phyloP scores from a whole-genome alignment of 2,329 filamentous ascomycete genomes.

The Microascus cirrosus region DNA sequence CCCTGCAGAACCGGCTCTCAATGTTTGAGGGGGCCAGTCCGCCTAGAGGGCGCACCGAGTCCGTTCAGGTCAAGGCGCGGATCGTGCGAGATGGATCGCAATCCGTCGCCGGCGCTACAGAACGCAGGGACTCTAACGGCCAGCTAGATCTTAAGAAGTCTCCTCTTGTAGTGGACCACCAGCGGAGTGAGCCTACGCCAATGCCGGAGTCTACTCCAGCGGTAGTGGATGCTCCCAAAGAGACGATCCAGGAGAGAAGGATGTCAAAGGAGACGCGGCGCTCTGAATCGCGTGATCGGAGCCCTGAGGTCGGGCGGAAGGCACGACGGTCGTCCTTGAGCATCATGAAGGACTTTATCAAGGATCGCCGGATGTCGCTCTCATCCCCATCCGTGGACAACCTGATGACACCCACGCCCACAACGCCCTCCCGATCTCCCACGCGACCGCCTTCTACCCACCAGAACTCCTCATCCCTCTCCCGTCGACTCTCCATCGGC shows the following conservation, averaged over 20 bases:
- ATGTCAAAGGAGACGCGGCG: constrained; percentile 27
- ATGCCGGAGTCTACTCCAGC: constrained; percentile 13
- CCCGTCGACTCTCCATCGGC: constrained; percentile 53
- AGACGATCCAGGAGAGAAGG: constrained; percentile 36
- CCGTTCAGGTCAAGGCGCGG: constrained; percentile 78
- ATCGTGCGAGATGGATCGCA: constrained; percentile 59
- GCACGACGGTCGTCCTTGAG: constrained; percentile 47
- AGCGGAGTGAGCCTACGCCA: constrained; percentile 24
- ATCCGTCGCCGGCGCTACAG: constrained; percentile 25
- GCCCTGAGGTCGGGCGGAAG: constrained; percentile 21
- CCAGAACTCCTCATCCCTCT: constrained; percentile 35
- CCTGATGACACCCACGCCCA: constrained; percentile 10
- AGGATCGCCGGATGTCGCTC: constrained; percentile 42
- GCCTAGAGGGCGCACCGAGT: constrained; percentile 51
- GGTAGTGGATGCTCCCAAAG: constrained; percentile 20
- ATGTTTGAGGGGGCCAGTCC: constrained; percentile 34
- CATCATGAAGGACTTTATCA: constrained; percentile 50
- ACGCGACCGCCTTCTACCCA: constrained; percentile 36
- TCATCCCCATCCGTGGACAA: constrained; percentile 36
- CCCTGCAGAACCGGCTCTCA: constrained; percentile 42
- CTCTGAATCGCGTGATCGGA: constrained; percentile 22
- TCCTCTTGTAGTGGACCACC: constrained; percentile 46
- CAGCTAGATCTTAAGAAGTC: constrained; percentile 46
- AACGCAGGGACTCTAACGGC: constrained; percentile 30
- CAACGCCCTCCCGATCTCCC: constrained; percentile 27